A percentile compares a stretch with the other conserved stretches of the same genome.
Evolutionary conservation across 495 filamentous ascomycete genomes (phyloP).

Genomic region (Penicillium ucsense): DNA sequence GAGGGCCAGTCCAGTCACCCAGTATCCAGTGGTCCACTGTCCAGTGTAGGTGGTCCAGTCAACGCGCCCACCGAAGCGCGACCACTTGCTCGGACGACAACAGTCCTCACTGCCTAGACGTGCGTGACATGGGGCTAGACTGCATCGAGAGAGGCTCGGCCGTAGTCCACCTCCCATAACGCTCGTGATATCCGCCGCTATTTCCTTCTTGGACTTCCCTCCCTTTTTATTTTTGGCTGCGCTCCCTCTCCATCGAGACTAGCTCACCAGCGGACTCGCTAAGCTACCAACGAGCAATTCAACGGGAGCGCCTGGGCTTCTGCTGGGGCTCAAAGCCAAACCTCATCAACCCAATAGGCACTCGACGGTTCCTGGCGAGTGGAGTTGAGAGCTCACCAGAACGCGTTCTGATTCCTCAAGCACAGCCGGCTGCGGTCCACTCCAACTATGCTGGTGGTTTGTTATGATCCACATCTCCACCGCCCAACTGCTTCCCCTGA

Average conservation of each 20-base stretch:
- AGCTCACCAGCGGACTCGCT: not conserved
- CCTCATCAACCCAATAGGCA: not conserved
- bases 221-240: constrained; percentile 9
- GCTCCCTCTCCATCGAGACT: constrained; percentile 4
- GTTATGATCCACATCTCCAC: not conserved
- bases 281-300: not conserved
- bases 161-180: too few species aligned
- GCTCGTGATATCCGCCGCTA: too few species aligned
- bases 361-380: constrained; percentile 1
- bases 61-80: not conserved
- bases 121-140: not conserved
- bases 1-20: too few species aligned
- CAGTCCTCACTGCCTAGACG: not conserved
- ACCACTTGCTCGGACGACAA: not conserved
- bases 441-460: constrained; percentile 1
- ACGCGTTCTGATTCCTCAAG: constrained; percentile 3
- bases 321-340: not conserved
- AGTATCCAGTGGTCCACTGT: too few species aligned
- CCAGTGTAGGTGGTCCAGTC: not conserved
- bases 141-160: not conserved
- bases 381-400: not conserved
- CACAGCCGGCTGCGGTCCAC: not conserved
- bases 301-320: too few species aligned
- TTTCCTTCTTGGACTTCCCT: not conserved
- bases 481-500: not conserved